A percentile compares a stretch with the other conserved stretches of the same genome.
Conservation (phyloP, 2,329 filamentous ascomycete genomes). For the Pseudodiploospora longispora region DNA sequence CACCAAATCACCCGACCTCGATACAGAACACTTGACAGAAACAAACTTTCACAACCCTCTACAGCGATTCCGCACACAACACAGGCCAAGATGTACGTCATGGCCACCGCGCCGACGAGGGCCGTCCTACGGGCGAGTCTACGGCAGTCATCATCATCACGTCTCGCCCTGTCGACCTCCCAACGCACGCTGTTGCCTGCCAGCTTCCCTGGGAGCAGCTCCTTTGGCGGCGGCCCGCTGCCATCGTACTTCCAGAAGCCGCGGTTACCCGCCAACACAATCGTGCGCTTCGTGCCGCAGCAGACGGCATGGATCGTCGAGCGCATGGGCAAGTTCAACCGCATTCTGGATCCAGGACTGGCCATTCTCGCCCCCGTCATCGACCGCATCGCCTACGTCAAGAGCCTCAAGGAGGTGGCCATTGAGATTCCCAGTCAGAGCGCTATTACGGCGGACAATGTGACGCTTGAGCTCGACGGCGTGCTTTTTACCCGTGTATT, state of each 20-base stretch:
- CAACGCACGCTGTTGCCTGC: constrained; percentile 24
- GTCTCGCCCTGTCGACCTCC: constrained; percentile 22
- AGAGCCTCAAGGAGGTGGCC: constrained; percentile 90
- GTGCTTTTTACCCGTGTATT: constrained; percentile 94
- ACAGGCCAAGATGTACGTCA: neutral
- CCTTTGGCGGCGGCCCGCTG: constrained; percentile 23
- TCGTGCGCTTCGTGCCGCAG: constrained; percentile 96
- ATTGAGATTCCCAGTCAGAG: constrained; percentile 97
- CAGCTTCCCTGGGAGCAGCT: constrained; percentile 16
- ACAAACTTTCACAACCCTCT: too few relatives aligned
- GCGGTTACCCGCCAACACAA: constrained; percentile 80
- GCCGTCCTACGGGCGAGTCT: constrained; percentile 17
- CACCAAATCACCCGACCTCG: too few relatives aligned
- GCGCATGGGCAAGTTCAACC: constrained; percentile 96
- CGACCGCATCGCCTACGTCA: constrained; percentile 95
- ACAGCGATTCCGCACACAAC: neutral
- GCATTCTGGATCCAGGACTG: constrained; percentile 85
- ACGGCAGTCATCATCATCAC: constrained; percentile 6
- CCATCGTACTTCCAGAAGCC: constrained; percentile 74
- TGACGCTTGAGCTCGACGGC: constrained; percentile 91
- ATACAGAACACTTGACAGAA: too few relatives aligned
- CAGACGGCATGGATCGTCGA: constrained; percentile 99
- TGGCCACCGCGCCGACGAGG: constrained; percentile 20
- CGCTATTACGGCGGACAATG: constrained; percentile 97
- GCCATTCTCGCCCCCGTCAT: constrained; percentile 83